Conservation (phyloP, 345 rosid species). For the Salix caprea region DNA sequence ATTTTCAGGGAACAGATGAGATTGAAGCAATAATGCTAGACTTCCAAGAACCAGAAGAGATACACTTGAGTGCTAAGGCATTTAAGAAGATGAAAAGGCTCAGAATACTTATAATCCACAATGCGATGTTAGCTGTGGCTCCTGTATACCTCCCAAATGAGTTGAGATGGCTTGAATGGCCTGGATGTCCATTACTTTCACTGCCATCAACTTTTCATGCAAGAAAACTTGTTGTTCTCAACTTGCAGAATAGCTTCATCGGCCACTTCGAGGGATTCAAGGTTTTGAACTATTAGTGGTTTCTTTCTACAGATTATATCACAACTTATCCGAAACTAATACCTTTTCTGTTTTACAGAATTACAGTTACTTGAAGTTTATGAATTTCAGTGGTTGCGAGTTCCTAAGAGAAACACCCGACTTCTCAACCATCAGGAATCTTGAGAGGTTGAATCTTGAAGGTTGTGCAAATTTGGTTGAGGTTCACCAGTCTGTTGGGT, state of each 20-base stretch:
- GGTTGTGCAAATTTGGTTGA: slow-evolving; percentile 15
- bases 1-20: slow-evolving; percentile 12
- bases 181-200: slow-evolving; percentile 6
- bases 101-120: slow-evolving; percentile 13
- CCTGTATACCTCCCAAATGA: slow-evolving; percentile 10
- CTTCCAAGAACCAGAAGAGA: slow-evolving; percentile 9
- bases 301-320: not conserved
- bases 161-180: slow-evolving; percentile 22
- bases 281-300: not conserved
- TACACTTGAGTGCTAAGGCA: not conserved
- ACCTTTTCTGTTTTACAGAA: slow-evolving; percentile 10
- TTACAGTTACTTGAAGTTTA: slow-evolving; percentile 4
- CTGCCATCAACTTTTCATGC: slow-evolving; percentile 14
- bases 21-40: slow-evolving; percentile 17
- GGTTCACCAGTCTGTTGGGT: slow-evolving; percentile 11
- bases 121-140: not conserved
- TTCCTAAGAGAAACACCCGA: slow-evolving; percentile 12
- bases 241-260: slow-evolving; percentile 12
- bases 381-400: slow-evolving; percentile 18
- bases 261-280: slow-evolving; percentile 9
- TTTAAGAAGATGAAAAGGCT: slow-evolving; percentile 14
- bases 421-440: slow-evolving; percentile 9
- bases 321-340: not conserved
- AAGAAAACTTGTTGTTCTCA: slow-evolving; percentile 16
- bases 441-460: slow-evolving; percentile 22